Base-by-base conservation (phyloP, 164 flowering plant genomes). In the Annona cherimola region DNA sequence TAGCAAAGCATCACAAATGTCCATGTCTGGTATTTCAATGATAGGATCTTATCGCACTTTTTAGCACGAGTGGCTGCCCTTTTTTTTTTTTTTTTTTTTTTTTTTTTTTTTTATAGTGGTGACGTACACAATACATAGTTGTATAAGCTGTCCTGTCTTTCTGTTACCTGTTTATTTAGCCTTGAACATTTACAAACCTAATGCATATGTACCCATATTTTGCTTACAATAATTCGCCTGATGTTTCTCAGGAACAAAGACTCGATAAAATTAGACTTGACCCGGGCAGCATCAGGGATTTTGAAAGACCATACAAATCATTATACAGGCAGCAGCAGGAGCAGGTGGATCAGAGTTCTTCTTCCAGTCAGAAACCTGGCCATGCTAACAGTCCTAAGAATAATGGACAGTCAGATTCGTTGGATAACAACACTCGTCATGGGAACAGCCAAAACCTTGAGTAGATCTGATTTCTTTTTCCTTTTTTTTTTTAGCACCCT, bases 251-350 rank as follows among this genome's bases (percentile, higher is more conserved):
- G 99, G 95, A 89, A 4, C 86, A 90, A 79, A 89, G 91, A 70
- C 83, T 91, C 46, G 83, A 84, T 69, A 89, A 89, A 54, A 50
- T 91, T 73, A 81, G 73, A 61, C 83, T 90, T 60, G 97, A 94
- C 75, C 86, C 86, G 2, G 75, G 73, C 63, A 83, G 76, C 80
- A 92, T 87, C 63, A 85, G 79, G 76, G 93, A 90, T 70, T 90
- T 90, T 76, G 95, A 90, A 80, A 86, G 91, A 79, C 89, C 94
- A 57, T 87, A 82, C 76, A 92, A 80, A 78, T 74, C 87, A 18
- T 73, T 73, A n/a, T 45, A 84, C 70, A 85, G 79, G 76, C 71
- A 82, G 61, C 71, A 82, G 61, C 77, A 79, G 9, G 89, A 85
- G 42, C 77, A 75, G 45, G 66, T 59, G 9, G 92, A 86, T 14